phyloP scores from a whole-genome alignment of 192 early-diverging fungal genomes.

The Gigaspora rosea region DNA sequence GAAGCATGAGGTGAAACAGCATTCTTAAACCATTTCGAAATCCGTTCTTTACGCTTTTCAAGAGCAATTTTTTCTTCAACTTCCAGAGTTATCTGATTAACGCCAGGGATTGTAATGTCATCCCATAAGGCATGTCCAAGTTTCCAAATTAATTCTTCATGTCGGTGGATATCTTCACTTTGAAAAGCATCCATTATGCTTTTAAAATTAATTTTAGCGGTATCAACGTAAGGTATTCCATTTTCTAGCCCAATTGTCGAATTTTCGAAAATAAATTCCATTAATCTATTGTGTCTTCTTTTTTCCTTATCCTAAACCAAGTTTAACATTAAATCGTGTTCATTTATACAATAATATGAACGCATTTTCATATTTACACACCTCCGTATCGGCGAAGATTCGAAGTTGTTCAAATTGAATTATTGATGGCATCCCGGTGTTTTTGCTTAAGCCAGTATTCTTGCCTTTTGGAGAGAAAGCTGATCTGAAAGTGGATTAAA shows the following conservation, averaged over 20 bases:
- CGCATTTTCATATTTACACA: neutral
- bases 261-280: constrained; percentile 20
- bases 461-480: neutral
- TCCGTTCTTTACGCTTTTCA: neutral
- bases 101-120: constrained; percentile 17
- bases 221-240: neutral
- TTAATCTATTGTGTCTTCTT: constrained; percentile 1
- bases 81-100: neutral
- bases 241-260: constrained; percentile 15
- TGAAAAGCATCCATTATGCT: neutral
- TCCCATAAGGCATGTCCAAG: constrained; percentile 62
- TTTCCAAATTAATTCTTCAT: constrained; percentile 54
- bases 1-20: constrained; percentile 52
- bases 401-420: constrained; percentile 4
- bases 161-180: neutral
- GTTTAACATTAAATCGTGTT: neutral
- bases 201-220: neutral
- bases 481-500: neutral
- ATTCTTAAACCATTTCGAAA: constrained; percentile 61
- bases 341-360: neutral
- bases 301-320: neutral
- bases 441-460: neutral
- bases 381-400: constrained; percentile 6
- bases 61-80: neutral
- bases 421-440: neutral